A percentile compares a stretch with the other conserved stretches of the same genome.
Evolutionary conservation across 768 basidiomycete species (phyloP).

Genomic region (Calocybe cyanea): DNA sequence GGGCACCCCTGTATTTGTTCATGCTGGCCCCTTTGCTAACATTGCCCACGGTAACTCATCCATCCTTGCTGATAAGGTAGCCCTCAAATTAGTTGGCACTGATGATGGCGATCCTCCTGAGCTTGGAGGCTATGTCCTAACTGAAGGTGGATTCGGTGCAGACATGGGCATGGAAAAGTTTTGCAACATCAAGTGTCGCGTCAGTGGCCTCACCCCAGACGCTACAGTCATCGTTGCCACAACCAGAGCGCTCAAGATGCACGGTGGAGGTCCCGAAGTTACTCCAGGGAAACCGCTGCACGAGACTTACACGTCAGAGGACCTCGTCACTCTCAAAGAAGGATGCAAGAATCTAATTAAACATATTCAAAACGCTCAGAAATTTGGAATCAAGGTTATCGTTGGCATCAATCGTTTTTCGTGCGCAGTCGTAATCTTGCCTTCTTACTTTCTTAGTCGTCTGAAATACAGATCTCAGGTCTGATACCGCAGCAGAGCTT

Average conservation of each 20-base stretch:
- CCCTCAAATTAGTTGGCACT: constrained; percentile 93
- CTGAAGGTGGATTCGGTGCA: constrained; percentile 97
- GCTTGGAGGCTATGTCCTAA: constrained; percentile 91
- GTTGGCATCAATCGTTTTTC: constrained; percentile 94
- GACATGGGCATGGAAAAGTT: constrained; percentile 99
- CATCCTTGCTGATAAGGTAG: constrained; percentile 95
- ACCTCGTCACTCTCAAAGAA: constrained; percentile 82
- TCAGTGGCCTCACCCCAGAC: constrained; percentile 89
- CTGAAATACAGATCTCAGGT: constrained; percentile 37
- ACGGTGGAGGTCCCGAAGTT: constrained; percentile 96
- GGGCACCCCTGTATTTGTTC: constrained; percentile 98
- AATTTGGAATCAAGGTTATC: constrained; percentile 95
- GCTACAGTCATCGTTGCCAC: constrained; percentile 96
- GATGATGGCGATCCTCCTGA: constrained; percentile 84
- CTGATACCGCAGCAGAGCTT: constrained; percentile 88
- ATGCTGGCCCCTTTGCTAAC: constrained; percentile 98
- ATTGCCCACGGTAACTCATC: constrained; percentile 99
- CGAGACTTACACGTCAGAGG: constrained; percentile 92
- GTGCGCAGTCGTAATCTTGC: constrained; percentile 47
- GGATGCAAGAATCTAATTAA: constrained; percentile 91
- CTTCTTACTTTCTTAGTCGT: not conserved
- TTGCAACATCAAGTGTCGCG: constrained; percentile 98
- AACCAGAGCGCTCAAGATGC: constrained; percentile 98
- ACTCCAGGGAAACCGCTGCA: constrained; percentile 92
- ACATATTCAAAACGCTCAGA: constrained; percentile 92